A percentile compares a stretch with the other conserved stretches of the same genome.
These are phyloP conservation scores for Corrigiola litoralis DNA, from an alignment of 179 eudicot genomes.

Conservation along the genomic window DNA sequence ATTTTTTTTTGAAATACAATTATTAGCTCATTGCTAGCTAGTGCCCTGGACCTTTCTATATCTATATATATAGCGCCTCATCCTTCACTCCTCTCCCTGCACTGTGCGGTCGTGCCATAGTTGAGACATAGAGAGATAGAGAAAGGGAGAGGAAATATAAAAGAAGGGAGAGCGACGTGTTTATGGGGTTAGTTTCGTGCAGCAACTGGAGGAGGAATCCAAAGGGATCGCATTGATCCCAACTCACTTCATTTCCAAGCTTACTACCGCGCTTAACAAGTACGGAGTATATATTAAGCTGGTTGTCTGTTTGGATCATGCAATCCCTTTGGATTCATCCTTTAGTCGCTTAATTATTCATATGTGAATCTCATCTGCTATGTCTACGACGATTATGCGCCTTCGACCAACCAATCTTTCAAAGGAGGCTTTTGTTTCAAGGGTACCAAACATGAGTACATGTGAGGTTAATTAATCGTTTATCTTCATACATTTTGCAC, in stretches of 20 bases:
- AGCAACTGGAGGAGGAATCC: constrained; percentile 77
- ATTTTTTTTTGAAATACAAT: no score
- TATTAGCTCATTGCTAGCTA: no score
- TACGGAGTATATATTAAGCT: no score
- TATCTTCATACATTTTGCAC: no score
- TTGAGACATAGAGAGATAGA: constrained; percentile 1
- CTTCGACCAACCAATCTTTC: background rate
- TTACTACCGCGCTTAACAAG: background rate
- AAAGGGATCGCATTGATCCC: constrained; percentile 99
- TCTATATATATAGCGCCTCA: constrained; percentile 1
- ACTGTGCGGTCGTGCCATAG: no score
- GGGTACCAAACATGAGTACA: no score
- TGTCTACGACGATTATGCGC: background rate
- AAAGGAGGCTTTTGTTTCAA: no score
- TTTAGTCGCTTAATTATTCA: constrained; percentile 17
- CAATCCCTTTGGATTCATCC: constrained; percentile 86
- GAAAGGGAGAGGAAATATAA: background rate
- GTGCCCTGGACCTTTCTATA: background rate
- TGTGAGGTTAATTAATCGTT: no score
- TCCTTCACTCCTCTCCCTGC: background rate
- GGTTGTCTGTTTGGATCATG: constrained; percentile 82
- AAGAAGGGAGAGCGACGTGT: background rate
- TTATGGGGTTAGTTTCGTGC: background rate
- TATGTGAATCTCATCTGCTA: no score
- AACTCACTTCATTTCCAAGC: background rate